These are phyloP conservation scores for Phytophthora litchii DNA, from an alignment of 352 stramenopile species.

Conservation along the genomic window DNA sequence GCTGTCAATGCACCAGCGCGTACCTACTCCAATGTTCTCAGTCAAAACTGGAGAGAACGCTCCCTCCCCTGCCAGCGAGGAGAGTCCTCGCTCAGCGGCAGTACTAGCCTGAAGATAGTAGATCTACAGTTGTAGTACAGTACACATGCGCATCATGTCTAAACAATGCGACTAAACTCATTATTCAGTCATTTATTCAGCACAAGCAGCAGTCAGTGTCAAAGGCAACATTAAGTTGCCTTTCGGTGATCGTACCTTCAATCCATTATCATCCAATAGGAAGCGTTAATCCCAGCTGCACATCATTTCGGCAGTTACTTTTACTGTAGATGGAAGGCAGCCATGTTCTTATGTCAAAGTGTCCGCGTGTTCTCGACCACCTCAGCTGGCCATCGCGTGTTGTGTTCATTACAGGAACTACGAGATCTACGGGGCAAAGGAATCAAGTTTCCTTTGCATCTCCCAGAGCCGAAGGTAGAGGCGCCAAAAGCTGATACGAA, in stretches of 20 bases:
- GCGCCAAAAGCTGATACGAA: constrained; percentile 3
- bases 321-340: constrained; percentile 8
- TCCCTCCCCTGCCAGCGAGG: constrained; percentile 6
- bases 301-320: constrained; percentile 12
- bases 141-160: constrained; percentile 14
- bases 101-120: constrained; percentile 34
- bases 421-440: constrained; percentile 42
- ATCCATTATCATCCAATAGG: constrained; percentile 10
- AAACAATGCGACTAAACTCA: constrained; percentile 22
- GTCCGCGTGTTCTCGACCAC: constrained; percentile 28
- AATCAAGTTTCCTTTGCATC: constrained; percentile 66
- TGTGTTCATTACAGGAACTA: constrained; percentile 67
- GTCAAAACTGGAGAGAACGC: constrained; percentile 42
- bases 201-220: no score
- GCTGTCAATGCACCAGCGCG: constrained; percentile 70
- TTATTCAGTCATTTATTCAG: constrained; percentile 4
- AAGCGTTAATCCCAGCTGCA: constrained; percentile 2
- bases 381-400: constrained; percentile 32
- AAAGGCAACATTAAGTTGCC: constrained; percentile 3
- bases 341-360: constrained; percentile 23
- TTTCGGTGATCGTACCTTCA: constrained; percentile 24
- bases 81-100: constrained; percentile 16
- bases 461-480: constrained; percentile 8
- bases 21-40: constrained; percentile 64
- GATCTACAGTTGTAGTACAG: constrained; percentile 13